A percentile compares a stretch with the other conserved stretches of the same genome.
Conservation (phyloP, 2,329 filamentous ascomycete species). For the Colletotrichum magnum region DNA sequence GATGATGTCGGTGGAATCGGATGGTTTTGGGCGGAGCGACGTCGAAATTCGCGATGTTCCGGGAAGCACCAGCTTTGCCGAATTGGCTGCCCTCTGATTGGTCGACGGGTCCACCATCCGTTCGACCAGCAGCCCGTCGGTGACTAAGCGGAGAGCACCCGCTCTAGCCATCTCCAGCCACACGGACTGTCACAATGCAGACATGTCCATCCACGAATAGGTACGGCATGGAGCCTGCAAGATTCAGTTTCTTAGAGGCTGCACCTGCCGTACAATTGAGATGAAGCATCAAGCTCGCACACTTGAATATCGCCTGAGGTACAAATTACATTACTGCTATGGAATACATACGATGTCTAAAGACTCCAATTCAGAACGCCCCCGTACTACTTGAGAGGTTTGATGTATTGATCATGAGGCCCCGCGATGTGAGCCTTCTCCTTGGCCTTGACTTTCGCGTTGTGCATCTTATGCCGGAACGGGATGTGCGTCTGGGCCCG, state of each 20-base stretch:
- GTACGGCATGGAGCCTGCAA: too few relatives aligned
- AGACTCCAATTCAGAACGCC: background rate
- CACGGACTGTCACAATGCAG: too few relatives aligned
- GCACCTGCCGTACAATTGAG: too few relatives aligned
- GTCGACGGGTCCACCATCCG: background rate
- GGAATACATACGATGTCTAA: background rate
- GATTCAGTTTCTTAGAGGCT: too few relatives aligned
- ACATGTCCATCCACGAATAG: too few relatives aligned
- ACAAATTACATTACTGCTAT: background rate
- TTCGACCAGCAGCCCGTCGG: background rate
- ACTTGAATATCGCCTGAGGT: too few relatives aligned
- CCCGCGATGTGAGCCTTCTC: constrained; percentile 28
- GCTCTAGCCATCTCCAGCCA: too few relatives aligned
- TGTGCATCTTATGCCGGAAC: constrained; percentile 47
- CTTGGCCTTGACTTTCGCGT: constrained; percentile 47
- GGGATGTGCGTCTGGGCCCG: constrained; percentile 49
- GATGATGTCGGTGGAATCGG: background rate
- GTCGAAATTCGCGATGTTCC: constrained; percentile 44
- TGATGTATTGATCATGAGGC: background rate
- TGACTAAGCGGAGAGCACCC: constrained; percentile 24
- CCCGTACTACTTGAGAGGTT: constrained; percentile 45
- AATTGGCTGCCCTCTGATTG: constrained; percentile 39
- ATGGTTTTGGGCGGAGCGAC: constrained; percentile 34
- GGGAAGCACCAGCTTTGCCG: constrained; percentile 41
- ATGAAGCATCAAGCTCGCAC: too few relatives aligned